These are phyloP conservation scores for Lodderomyces pseudojiufengensis DNA, from an alignment of 1,139 yeast genomes.

Conservation along the genomic window DNA sequence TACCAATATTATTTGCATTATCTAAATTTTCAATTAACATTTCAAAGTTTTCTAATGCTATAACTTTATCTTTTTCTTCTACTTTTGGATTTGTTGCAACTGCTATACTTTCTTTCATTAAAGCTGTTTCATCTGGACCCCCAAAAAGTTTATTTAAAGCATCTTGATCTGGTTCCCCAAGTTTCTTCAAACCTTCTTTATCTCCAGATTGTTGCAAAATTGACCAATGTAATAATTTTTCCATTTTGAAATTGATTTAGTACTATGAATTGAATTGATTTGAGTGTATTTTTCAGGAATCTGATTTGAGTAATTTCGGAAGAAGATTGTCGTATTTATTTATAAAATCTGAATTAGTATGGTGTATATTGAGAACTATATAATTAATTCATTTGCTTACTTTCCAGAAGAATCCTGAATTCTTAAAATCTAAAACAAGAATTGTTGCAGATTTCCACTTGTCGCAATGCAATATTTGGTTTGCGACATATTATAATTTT, in stretches of 20 bases:
- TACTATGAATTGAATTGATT: not conserved
- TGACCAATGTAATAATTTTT: conserved; percentile 88
- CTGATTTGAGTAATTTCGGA: too few species aligned
- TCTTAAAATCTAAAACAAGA: too few species aligned
- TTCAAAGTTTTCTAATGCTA: conserved; percentile 88
- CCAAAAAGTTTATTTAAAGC: conserved; percentile 77
- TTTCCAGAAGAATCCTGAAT: too few species aligned
- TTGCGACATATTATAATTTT: too few species aligned
- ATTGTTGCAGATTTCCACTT: too few species aligned
- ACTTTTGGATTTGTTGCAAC: conserved; percentile 65
- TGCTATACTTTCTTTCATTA: conserved; percentile 72
- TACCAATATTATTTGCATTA: conserved; percentile 89
- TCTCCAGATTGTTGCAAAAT: conserved; percentile 73
- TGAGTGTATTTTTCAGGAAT: too few species aligned
- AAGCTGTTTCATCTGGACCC: conserved; percentile 76
- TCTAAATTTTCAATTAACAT: conserved; percentile 92
- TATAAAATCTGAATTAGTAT: too few species aligned
- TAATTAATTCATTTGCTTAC: too few species aligned
- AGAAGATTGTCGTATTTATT: too few species aligned
- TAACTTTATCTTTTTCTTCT: conserved; percentile 57
- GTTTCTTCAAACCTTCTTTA: conserved; percentile 55
- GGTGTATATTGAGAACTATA: too few species aligned
- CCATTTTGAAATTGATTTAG: conserved; percentile 48
- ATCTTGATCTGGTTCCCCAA: conserved; percentile 74
- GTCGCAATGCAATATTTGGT: too few species aligned